These are phyloP conservation scores for Salisapilia sapeloensis DNA, from an alignment of 352 stramenopile genomes.

Conservation along the genomic window DNA sequence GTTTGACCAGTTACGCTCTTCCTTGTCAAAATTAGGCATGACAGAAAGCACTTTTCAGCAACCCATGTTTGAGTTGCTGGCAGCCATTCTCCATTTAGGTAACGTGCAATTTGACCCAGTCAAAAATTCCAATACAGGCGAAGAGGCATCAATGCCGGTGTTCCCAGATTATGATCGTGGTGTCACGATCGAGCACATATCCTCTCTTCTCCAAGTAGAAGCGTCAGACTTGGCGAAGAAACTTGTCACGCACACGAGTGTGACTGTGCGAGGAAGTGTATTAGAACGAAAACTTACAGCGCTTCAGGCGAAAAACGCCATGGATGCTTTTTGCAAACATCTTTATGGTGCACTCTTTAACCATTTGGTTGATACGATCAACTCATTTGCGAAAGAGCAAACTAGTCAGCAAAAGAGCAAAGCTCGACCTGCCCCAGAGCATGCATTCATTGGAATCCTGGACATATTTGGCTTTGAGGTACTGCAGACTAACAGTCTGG, in stretches of 20 bases:
- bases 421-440: neutral
- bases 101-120: conserved; percentile 50
- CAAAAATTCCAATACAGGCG: conserved; percentile 33
- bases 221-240: conserved; percentile 48
- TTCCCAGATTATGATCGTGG: conserved; percentile 34
- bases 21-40: conserved; percentile 54
- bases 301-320: conserved; percentile 60
- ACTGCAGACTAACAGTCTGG: conserved; percentile 76
- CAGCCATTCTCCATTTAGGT: conserved; percentile 48
- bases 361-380: conserved; percentile 60
- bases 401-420: conserved; percentile 6
- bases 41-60: conserved; percentile 33
- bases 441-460: conserved; percentile 74
- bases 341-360: conserved; percentile 69
- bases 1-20: conserved; percentile 48
- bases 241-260: conserved; percentile 68
- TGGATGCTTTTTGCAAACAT: conserved; percentile 77
- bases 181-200: conserved; percentile 37
- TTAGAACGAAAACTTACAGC: conserved; percentile 54
- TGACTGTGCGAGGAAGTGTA: conserved; percentile 57
- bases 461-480: conserved; percentile 88
- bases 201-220: conserved; percentile 34
- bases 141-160: conserved; percentile 18
- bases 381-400: conserved; percentile 45
- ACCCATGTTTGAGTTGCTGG: conserved; percentile 54